Evolutionary conservation across 108 stramenopile species (phyloP).

Genomic region (Cyclotella choctawhatcheeana): DNA sequence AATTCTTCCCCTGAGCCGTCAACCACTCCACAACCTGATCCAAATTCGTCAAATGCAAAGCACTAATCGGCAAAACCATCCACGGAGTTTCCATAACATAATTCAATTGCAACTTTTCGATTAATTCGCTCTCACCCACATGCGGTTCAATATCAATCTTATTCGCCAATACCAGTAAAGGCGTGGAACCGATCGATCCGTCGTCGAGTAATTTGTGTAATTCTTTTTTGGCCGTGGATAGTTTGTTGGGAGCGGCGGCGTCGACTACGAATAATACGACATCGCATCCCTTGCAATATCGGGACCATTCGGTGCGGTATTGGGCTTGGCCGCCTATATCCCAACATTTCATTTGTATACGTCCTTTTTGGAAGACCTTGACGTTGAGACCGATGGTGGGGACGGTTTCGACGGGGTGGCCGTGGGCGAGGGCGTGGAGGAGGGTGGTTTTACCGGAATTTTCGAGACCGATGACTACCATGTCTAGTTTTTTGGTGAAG

Average conservation of each 20-base stretch:
- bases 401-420: conserved; percentile 92
- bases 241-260: conserved; percentile 87
- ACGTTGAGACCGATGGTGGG: conserved; percentile 97
- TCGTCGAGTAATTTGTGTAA: conserved; percentile 94
- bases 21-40: conserved; percentile 96
- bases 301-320: conserved; percentile 93
- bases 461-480: conserved; percentile 95
- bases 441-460: conserved; percentile 96
- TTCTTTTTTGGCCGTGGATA: conserved; percentile 91
- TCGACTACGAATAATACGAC: conserved; percentile 97
- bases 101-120: conserved; percentile 91
- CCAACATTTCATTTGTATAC: conserved; percentile 98
- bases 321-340: conserved; percentile 95
- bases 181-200: conserved; percentile 87
- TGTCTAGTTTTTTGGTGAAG: conserved; percentile 97
- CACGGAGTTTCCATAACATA: conserved; percentile 97
- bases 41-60: conserved; percentile 89
- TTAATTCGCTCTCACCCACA: conserved; percentile 86
- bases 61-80: conserved; percentile 95
- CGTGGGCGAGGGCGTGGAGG: conserved; percentile 93
- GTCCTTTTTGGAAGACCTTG: conserved; percentile 90
- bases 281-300: conserved; percentile 95
- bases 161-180: conserved; percentile 92
- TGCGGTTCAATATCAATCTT: conserved; percentile 95
- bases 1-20: conserved; percentile 86